A percentile compares a stretch with the other conserved stretches of the same genome.
Conservation (phyloP, 306 rosid genomes). For the Dalbergia oliveri region DNA sequence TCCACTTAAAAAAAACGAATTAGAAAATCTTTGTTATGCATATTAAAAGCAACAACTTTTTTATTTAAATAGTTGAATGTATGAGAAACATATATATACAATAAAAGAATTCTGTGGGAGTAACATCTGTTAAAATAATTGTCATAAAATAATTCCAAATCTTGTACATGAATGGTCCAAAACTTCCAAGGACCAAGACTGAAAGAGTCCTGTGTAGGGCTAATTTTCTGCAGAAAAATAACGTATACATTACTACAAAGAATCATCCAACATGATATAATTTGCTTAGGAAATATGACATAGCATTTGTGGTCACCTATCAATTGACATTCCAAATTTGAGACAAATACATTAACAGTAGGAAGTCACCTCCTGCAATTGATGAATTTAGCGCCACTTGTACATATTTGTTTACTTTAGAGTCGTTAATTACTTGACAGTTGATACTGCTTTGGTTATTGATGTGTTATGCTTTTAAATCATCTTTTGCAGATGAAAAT, state of each 20-base stretch:
- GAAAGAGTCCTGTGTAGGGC: neutral
- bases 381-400: neutral
- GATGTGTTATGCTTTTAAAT: slow-evolving; percentile 37
- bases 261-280: neutral
- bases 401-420: neutral
- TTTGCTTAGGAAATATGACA: neutral
- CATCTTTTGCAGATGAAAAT: slow-evolving; percentile 63
- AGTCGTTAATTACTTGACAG: neutral
- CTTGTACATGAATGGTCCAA: neutral
- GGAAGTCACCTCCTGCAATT: neutral
- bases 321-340: slow-evolving; percentile 4
- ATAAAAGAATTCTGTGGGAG: no score
- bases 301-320: neutral
- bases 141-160: neutral
- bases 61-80: no score
- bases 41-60: no score
- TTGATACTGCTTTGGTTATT: neutral
- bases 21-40: no score
- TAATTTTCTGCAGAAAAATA: neutral
- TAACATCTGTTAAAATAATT: neutral
- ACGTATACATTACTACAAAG: neutral
- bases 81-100: no score
- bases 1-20: no score
- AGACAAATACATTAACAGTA: neutral
- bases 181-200: neutral